Conservation (phyloP, 805 yeast genomes). For the Schwanniomyces vanrijiae region DNA sequence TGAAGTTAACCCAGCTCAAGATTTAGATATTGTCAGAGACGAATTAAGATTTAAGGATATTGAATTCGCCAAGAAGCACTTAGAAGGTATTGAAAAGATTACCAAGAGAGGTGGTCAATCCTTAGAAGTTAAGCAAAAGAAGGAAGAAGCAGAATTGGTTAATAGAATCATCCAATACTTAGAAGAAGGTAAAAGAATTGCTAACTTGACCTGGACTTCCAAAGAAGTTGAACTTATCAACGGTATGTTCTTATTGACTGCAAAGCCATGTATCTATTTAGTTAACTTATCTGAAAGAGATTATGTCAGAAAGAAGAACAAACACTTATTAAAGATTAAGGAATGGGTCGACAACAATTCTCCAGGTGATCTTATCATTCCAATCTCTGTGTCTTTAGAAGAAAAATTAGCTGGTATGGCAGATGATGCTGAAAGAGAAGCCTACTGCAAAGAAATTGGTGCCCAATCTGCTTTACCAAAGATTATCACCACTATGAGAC, state of each 20-base stretch:
- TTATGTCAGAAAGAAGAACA: constrained; percentile 84
- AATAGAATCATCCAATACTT: constrained; percentile 71
- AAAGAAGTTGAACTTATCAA: constrained; percentile 92
- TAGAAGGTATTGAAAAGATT: constrained; percentile 74
- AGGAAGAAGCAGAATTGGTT: constrained; percentile 78
- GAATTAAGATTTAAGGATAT: constrained; percentile 96
- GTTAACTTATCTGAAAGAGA: constrained; percentile 89
- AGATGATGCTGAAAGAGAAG: constrained; percentile 76
- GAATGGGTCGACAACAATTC: constrained; percentile 89
- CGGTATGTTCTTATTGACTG: constrained; percentile 82
- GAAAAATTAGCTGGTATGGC: constrained; percentile 88
- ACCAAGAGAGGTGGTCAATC: constrained; percentile 88
- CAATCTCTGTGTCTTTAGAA: constrained; percentile 90
- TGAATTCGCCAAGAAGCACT: constrained; percentile 84
- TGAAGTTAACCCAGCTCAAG: constrained; percentile 88
- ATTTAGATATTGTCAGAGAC: constrained; percentile 84
- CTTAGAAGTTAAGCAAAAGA: constrained; percentile 83
- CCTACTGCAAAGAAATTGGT: constrained; percentile 71
- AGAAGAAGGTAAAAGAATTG: constrained; percentile 84
- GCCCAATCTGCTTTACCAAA: constrained; percentile 81
- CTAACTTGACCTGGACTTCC: constrained; percentile 82
- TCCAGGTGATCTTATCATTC: constrained; percentile 84
- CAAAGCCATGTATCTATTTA: constrained; percentile 92
- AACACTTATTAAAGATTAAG: constrained; percentile 76
- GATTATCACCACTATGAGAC: constrained; percentile 85